Conservation (phyloP, 2,329 filamentous ascomycete species). For the Samsoniella hepiali region DNA sequence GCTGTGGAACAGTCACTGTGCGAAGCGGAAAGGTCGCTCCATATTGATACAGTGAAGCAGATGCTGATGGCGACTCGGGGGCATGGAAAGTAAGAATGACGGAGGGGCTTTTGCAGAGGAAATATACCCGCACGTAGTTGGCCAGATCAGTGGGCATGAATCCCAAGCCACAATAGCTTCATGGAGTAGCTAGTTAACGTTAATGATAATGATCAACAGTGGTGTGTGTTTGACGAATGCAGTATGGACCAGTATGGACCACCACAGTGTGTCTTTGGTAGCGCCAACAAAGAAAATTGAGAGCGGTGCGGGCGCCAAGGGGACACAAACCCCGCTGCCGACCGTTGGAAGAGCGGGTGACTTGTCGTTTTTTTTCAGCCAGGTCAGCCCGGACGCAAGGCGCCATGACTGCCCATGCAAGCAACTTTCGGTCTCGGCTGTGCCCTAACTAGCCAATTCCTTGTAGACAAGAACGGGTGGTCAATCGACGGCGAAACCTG, state of each 20-base stretch:
- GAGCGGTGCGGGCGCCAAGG: not conserved
- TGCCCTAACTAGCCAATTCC: not conserved
- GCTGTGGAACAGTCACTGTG: conserved; percentile 35
- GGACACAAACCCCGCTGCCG: not conserved
- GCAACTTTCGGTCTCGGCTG: not conserved
- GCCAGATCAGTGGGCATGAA: not conserved
- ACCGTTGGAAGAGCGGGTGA: not conserved
- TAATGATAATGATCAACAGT: too few species aligned
- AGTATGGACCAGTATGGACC: not conserved
- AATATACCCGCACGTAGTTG: not conserved
- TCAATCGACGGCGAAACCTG: not conserved
- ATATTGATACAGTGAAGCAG: conserved; percentile 27
- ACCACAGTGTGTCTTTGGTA: not conserved
- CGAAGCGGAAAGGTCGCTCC: conserved; percentile 32
- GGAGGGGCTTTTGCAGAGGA: not conserved
- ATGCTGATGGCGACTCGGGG: conserved; percentile 34
- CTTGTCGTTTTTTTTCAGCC: not conserved
- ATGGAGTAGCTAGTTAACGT: too few species aligned
- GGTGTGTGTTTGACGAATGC: not conserved
- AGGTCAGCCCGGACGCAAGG: not conserved
- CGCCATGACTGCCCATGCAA: not conserved
- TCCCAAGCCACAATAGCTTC: not conserved
- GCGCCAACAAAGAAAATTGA: not conserved
- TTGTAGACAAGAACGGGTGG: not conserved
- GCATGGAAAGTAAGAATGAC: conserved; percentile 22